Base-by-base conservation (phyloP, 192 early-diverging fungal species). In the Mortierella alpina region DNA sequence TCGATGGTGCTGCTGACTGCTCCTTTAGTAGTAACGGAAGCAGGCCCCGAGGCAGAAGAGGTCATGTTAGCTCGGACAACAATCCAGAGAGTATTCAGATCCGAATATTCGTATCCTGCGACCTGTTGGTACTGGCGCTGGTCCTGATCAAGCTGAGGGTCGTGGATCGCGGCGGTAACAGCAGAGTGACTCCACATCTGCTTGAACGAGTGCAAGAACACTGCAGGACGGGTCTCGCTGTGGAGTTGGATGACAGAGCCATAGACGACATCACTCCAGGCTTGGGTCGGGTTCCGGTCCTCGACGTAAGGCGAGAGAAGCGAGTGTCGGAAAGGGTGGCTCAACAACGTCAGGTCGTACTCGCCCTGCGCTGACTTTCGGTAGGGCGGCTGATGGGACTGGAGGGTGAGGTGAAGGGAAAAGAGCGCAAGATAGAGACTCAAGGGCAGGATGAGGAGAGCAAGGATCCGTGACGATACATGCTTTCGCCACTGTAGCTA, bases 341-440 rank as follows among this genome's bases (percentile, higher is more conserved):
- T 44, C 7, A 78, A 13, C 7, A 61, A 40, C 15, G 47, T 48
- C 6, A 88, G 69, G 67, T 78, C 75, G 18, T 66, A 59, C 14
- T 83, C 86, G 20, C 82, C 86, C 49, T 92, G 91, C 5, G 49
- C 48, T 0, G 61, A 66, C 0, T 14, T 50, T 17, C 13, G 11
- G 78, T 88, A 89, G 45, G 62, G 70, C 41, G 88, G 89, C 39
- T 66, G 82, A 42, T 89, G 80, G 46, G 83, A 84, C 62, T 97
- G 87, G 12, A 94, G 70, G 18, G 72, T 69, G 80, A 98, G 97
- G 75, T 98, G 95, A 57, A 98, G 70, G 56, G 91, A 89, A 84
- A 96, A 98, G 71, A 90, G 86, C 7, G 88, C 75, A 31, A 95
- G 73, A 71, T 98, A 98, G 39, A 95, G 75, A 8, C 82, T 18